A percentile compares a stretch with the other conserved stretches of the same genome.
Evolutionary conservation across 768 basidiomycete genomes (phyloP).

Genomic region (Lactarius pseudohatsudake): DNA sequence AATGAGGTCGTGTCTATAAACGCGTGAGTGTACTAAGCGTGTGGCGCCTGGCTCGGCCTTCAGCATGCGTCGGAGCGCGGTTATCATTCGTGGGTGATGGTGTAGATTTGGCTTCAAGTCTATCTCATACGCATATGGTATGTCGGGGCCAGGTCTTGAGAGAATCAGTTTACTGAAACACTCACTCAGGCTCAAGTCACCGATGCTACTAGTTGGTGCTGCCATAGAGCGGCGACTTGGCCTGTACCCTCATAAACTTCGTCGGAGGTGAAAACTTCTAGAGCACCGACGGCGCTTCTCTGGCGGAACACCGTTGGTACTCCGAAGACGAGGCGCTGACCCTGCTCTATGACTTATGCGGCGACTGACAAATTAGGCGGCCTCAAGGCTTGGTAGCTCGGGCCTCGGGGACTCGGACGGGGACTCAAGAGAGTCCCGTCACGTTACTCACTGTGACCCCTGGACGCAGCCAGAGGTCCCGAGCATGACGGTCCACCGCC

Average conservation of each 20-base stretch:
- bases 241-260: background rate
- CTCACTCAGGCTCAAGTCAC: background rate
- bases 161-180: background rate
- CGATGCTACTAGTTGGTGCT: background rate
- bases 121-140: background rate
- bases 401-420: background rate
- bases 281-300: background rate
- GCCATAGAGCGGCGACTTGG: background rate
- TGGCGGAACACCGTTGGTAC: background rate
- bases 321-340: background rate
- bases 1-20: background rate
- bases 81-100: background rate
- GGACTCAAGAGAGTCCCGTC: background rate
- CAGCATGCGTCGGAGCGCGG: background rate
- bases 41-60: background rate
- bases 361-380: background rate
- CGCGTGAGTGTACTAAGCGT: background rate
- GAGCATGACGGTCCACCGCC: background rate
- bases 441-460: background rate
- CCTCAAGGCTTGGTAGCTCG: background rate
- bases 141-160: background rate
- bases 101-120: background rate
- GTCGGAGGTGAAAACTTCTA: background rate
- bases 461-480: background rate
- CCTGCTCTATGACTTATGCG: background rate